These are phyloP conservation scores for Escallonia herrerae DNA, from an alignment of 129 eudicot genomes.

Conservation along the genomic window DNA sequence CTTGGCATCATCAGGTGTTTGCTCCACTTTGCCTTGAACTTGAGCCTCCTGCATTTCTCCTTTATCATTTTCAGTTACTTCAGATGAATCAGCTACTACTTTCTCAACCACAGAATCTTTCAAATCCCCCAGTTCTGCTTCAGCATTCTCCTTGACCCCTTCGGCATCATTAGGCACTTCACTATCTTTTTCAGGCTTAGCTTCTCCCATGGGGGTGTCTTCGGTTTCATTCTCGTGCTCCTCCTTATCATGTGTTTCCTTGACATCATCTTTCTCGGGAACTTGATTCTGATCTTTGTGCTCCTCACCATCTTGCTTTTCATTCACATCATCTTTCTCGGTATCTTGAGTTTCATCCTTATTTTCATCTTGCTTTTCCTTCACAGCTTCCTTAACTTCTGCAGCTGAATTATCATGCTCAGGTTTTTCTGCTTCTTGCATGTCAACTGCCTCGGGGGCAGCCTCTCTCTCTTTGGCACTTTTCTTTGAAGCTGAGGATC, in stretches of 20 bases:
- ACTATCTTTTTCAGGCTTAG: slow-evolving; percentile 27
- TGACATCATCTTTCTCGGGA: slow-evolving; percentile 10
- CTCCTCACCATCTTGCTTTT: not conserved
- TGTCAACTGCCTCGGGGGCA: slow-evolving; percentile 28
- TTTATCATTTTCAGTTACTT: slow-evolving; percentile 7
- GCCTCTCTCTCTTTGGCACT: slow-evolving; percentile 34
- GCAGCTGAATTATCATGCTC: slow-evolving; percentile 21
- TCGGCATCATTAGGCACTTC: slow-evolving; percentile 14
- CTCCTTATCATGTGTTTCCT: too few species aligned
- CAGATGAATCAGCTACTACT: slow-evolving; percentile 16
- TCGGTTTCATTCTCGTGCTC: slow-evolving; percentile 5
- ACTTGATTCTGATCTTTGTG: not conserved
- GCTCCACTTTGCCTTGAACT: slow-evolving; percentile 13
- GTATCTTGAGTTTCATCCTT: slow-evolving; percentile 6
- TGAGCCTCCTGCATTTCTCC: not conserved
- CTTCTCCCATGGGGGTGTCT: slow-evolving; percentile 12
- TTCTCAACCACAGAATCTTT: slow-evolving; percentile 25
- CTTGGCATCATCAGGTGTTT: slow-evolving; percentile 17
- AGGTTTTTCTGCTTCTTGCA: slow-evolving; percentile 24
- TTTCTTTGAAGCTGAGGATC: slow-evolving; percentile 45
- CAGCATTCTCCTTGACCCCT: slow-evolving; percentile 2
- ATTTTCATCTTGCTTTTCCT: slow-evolving; percentile 17
- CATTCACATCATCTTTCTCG: not conserved
- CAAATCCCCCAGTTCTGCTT: slow-evolving; percentile 21
- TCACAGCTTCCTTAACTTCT: slow-evolving; percentile 17